A percentile compares a stretch with the other conserved stretches of the same genome.
Evolutionary conservation across 495 filamentous ascomycete species (phyloP).

Genomic region (Aspergillus coremiiformis): DNA sequence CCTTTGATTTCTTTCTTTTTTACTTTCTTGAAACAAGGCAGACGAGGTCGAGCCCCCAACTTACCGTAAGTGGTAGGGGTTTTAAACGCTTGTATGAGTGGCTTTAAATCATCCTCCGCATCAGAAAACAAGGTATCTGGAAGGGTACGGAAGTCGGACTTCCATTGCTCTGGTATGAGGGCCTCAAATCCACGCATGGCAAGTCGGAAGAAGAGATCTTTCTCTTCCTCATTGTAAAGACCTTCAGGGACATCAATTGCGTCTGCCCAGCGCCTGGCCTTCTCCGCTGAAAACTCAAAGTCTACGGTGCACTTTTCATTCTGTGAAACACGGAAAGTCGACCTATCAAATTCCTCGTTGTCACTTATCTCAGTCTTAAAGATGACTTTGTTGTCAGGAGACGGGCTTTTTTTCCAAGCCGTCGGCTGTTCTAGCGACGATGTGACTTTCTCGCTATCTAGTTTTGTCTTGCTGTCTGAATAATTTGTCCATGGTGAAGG

Average conservation of each 20-base stretch:
- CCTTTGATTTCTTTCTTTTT: background rate
- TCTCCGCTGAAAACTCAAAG: constrained; percentile 25
- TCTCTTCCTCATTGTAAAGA: constrained; percentile 45
- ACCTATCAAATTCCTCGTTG: constrained; percentile 1
- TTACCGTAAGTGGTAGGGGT: constrained; percentile 33
- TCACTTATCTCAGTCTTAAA: background rate
- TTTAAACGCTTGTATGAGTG: constrained; percentile 40
- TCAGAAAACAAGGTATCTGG: constrained; percentile 50
- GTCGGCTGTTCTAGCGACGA: background rate
- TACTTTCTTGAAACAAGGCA: background rate
- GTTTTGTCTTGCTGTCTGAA: background rate
- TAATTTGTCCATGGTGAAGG: background rate
- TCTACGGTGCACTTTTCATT: constrained; percentile 19
- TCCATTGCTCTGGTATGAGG: constrained; percentile 48
- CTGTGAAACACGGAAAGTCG: constrained; percentile 7
- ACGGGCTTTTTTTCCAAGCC: background rate
- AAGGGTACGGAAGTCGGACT: constrained; percentile 53
- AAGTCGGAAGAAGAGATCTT: constrained; percentile 47
- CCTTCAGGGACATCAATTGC: constrained; percentile 20
- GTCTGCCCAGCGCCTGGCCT: constrained; percentile 22
- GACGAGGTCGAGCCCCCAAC: background rate
- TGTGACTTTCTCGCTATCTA: background rate
- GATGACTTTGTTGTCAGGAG: background rate
- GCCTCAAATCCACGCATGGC: constrained; percentile 54
- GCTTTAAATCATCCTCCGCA: constrained; percentile 24